phyloP scores from a whole-genome alignment of 2,329 filamentous ascomycete genomes.

The Fusarium sp. region DNA sequence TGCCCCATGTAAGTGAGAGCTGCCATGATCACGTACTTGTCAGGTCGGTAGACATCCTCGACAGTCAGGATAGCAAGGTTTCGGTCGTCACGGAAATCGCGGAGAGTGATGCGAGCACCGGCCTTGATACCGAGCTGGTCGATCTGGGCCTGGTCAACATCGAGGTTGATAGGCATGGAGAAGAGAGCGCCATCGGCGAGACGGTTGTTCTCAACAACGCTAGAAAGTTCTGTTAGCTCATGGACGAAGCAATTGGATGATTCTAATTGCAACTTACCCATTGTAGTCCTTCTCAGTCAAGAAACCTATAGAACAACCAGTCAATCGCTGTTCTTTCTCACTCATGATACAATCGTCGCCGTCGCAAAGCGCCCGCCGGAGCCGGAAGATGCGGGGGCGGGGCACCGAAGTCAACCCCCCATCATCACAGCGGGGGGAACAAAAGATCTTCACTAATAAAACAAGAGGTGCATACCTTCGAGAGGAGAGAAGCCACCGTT shows the following conservation, averaged over 20 bases:
- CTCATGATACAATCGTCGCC: neutral
- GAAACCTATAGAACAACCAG: slow-evolving; percentile 71
- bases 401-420: slow-evolving; percentile 26
- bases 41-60: slow-evolving; percentile 92
- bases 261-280: slow-evolving; percentile 65
- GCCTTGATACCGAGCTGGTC: slow-evolving; percentile 79
- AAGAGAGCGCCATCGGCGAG: slow-evolving; percentile 91
- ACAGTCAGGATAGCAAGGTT: slow-evolving; percentile 96
- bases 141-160: slow-evolving; percentile 80
- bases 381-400: slow-evolving; percentile 40
- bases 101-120: slow-evolving; percentile 84
- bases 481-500: slow-evolving; percentile 98
- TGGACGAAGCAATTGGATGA: neutral
- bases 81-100: slow-evolving; percentile 95
- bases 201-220: slow-evolving; percentile 88
- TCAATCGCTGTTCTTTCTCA: slow-evolving; percentile 20
- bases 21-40: slow-evolving; percentile 75
- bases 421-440: slow-evolving; percentile 21
- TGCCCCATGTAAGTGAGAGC: neutral
- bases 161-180: slow-evolving; percentile 96
- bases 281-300: slow-evolving; percentile 98
- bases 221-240: slow-evolving; percentile 53
- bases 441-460: neutral
- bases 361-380: slow-evolving; percentile 15
- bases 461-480: slow-evolving; percentile 74